phyloP scores from a whole-genome alignment of 2,329 filamentous ascomycete genomes.

The Harringtonia lauricola region DNA sequence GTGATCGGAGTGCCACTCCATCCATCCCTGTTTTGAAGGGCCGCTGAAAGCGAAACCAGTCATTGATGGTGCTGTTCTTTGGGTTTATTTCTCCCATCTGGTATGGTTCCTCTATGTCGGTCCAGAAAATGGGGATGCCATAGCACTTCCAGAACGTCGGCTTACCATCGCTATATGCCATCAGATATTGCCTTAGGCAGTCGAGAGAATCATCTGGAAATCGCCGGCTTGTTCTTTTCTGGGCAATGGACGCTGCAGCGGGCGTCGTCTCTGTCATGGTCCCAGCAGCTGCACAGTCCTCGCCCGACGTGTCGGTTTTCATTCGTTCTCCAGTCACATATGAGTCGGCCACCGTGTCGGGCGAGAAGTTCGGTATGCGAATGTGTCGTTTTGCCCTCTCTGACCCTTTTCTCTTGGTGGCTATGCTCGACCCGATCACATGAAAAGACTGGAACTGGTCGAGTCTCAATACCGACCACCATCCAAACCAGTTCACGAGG shows the following conservation, averaged over 20 bases:
- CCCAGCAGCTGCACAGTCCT: neutral
- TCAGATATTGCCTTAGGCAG: neutral
- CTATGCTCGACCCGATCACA: slow-evolving; percentile 37
- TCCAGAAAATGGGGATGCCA: slow-evolving; percentile 27
- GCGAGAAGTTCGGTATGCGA: slow-evolving; percentile 24
- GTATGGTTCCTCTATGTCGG: slow-evolving; percentile 26
- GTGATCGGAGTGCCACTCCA: slow-evolving; percentile 27
- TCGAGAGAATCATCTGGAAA: no score
- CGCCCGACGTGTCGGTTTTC: no score
- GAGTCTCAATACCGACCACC: slow-evolving; percentile 39
- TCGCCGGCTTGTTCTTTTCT: neutral
- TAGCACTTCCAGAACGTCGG: no score
- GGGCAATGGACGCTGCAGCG: neutral
- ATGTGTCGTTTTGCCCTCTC: slow-evolving; percentile 19
- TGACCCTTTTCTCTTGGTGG: neutral
- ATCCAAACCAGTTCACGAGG: slow-evolving; percentile 52
- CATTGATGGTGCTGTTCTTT: slow-evolving; percentile 19
- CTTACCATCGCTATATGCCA: no score
- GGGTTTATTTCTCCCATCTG: slow-evolving; percentile 18
- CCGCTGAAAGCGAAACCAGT: slow-evolving; percentile 23
- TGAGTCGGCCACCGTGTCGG: slow-evolving; percentile 24
- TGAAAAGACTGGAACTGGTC: slow-evolving; percentile 42
- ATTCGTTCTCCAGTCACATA: slow-evolving; percentile 14
- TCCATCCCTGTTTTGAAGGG: slow-evolving; percentile 12
- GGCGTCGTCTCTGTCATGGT: no score